Conservation (phyloP, 257 asterid species). For the Scutellaria minor region DNA sequence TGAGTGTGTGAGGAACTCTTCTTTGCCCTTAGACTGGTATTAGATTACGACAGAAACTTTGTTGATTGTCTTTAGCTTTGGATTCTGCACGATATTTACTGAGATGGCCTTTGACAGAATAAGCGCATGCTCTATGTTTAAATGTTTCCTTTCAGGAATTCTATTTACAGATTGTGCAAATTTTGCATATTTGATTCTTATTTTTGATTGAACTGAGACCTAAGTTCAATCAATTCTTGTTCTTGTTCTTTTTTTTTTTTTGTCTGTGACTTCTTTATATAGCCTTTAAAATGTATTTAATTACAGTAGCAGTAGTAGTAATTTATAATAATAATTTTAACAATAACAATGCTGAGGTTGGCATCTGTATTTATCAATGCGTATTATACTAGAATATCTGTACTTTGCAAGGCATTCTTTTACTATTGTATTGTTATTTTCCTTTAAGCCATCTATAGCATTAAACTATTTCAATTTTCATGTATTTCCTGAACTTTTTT, state of each 20-base stretch:
- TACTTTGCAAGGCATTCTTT: not conserved
- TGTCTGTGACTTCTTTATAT: no score
- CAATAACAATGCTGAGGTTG: not conserved
- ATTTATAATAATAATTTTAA: no score
- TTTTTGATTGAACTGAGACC: no score
- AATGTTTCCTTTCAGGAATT: not conserved
- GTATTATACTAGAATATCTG: not conserved
- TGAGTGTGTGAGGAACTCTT: not conserved
- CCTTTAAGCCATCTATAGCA: not conserved
- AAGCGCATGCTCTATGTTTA: not conserved
- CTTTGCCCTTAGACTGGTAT: not conserved
- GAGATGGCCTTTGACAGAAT: slow-evolving; percentile 2
- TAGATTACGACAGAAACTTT: not conserved
- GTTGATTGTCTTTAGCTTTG: not conserved
- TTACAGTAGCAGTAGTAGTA: no score
- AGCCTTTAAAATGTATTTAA: no score
- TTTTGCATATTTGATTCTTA: no score
- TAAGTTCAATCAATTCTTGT: no score
- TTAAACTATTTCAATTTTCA: not conserved
- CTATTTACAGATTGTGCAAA: no score
- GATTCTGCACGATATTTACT: not conserved
- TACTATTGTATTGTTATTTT: not conserved
- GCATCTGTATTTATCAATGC: not conserved
- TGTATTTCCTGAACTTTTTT: not conserved
- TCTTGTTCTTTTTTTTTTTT: no score